Evolutionary conservation across 202 grass and related monocot species (phyloP).

Genomic region (Digitaria exilis): DNA sequence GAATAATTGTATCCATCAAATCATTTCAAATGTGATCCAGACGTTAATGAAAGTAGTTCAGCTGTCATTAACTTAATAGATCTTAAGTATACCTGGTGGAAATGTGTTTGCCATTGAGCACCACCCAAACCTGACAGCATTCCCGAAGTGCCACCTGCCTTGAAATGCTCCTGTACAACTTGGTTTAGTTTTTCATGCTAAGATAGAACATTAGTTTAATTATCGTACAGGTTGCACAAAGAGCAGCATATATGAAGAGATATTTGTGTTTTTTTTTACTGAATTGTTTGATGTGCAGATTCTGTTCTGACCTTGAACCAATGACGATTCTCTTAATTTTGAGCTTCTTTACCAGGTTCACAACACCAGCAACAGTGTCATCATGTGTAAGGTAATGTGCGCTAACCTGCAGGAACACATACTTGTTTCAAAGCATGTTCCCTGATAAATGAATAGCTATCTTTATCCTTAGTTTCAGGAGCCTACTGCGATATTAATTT

Average conservation of each 20-base stretch:
- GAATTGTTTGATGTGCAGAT: not conserved
- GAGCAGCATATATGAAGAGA: conserved; percentile 18
- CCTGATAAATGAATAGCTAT: not conserved
- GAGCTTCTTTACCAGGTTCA: conserved; percentile 50
- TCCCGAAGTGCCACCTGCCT: conserved; percentile 37
- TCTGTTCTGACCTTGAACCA: conserved; percentile 57
- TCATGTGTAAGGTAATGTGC: conserved; percentile 43
- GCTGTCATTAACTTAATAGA: conserved; percentile 2
- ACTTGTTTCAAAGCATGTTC: conserved; percentile 22
- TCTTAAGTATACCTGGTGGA: conserved; percentile 53
- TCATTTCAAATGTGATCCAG: conserved; percentile 24
- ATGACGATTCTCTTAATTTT: conserved; percentile 56
- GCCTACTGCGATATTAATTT: not conserved
- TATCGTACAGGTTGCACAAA: not conserved
- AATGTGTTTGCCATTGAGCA: conserved; percentile 53
- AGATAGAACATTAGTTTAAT: not conserved
- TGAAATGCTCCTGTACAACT: conserved; percentile 50
- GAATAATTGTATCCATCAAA: conserved; percentile 32
- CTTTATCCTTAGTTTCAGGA: conserved; percentile 5
- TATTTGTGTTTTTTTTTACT: not conserved
- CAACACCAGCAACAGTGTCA: conserved; percentile 51
- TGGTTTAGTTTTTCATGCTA: conserved; percentile 24
- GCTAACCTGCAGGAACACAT: conserved; percentile 44
- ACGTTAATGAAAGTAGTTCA: conserved; percentile 29
- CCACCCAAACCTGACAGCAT: conserved; percentile 52